Evolutionary conservation across 352 stramenopile genomes (phyloP).

Genomic region (Phytophthora uliginosa): DNA sequence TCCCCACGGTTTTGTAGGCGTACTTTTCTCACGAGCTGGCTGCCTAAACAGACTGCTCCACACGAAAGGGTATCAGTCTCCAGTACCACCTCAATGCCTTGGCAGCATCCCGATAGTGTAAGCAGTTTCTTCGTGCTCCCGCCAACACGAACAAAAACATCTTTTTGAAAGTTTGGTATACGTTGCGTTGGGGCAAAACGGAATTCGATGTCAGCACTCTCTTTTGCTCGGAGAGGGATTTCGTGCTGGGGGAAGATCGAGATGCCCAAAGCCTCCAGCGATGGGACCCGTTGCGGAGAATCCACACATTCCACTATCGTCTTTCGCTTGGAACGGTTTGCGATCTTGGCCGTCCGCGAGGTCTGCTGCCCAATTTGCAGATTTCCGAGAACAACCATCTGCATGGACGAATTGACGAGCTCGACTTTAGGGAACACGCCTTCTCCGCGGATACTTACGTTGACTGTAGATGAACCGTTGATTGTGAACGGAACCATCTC

Average conservation of each 20-base stretch:
- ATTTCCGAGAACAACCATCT: conserved; percentile 82
- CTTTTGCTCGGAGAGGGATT: conserved; percentile 78
- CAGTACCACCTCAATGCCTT: conserved; percentile 92
- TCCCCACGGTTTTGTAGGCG: conserved; percentile 94
- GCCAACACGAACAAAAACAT: conserved; percentile 70
- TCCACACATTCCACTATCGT: conserved; percentile 72
- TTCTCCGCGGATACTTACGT: conserved; percentile 77
- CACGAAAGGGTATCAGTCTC: conserved; percentile 93
- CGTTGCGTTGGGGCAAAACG: conserved; percentile 79
- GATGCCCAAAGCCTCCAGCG: conserved; percentile 62
- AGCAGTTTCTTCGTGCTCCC: conserved; percentile 83
- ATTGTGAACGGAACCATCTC: conserved; percentile 93
- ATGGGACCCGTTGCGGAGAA: conserved; percentile 30
- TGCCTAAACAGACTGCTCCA: conserved; percentile 91
- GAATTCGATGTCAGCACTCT: conserved; percentile 82
- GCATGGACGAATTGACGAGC: conserved; percentile 90
- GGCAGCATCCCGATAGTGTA: conserved; percentile 85
- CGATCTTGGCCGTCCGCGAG: conserved; percentile 77
- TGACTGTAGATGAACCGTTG: conserved; percentile 89
- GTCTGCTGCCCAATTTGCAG: conserved; percentile 87
- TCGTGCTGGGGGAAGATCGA: conserved; percentile 73
- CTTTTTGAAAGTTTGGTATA: conserved; percentile 68
- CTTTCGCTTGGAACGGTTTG: conserved; percentile 89
- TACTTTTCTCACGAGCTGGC: conserved; percentile 85
- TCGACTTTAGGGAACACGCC: conserved; percentile 88